A percentile compares a stretch with the other conserved stretches of the same genome.
Conservation (phyloP, 176 grass and related monocot genomes). For the Avena eriantha region DNA sequence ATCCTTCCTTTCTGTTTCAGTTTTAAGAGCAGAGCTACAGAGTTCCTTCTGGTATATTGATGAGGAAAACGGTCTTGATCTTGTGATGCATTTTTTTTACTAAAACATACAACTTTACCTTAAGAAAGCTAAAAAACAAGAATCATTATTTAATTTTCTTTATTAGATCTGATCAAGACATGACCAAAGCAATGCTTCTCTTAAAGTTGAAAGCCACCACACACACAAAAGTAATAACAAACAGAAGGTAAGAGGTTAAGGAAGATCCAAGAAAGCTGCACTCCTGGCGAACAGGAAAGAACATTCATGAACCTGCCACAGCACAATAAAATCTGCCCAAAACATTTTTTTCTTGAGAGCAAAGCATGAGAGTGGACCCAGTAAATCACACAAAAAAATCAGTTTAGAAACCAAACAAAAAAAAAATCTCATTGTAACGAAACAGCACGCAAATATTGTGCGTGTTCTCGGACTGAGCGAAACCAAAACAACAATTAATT, state of each 20-base stretch:
- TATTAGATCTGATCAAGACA: conserved; percentile 18
- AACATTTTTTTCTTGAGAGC: not conserved
- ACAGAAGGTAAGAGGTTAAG: not conserved
- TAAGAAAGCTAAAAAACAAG: no score
- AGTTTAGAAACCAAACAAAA: not conserved
- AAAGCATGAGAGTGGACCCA: conserved; percentile 6
- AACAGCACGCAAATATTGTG: no score
- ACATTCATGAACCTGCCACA: conserved; percentile 14
- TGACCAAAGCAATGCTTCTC: not conserved
- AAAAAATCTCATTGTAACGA: not conserved
- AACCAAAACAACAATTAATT: not conserved
- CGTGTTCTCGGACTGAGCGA: not conserved
- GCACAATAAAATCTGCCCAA: not conserved
- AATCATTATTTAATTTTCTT: not conserved
- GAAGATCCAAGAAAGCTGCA: not conserved
- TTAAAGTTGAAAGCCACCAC: conserved; percentile 28
- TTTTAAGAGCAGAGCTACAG: no score
- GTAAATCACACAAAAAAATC: not conserved
- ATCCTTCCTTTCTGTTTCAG: not conserved
- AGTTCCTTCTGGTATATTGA: not conserved
- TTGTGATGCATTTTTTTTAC: not conserved
- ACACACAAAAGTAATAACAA: not conserved
- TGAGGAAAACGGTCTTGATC: conserved; percentile 9
- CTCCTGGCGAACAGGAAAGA: not conserved
- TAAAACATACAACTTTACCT: no score